Evolutionary conservation across 2,329 filamentous ascomycete genomes (phyloP).

Genomic region (Fusarium tuaranense): DNA sequence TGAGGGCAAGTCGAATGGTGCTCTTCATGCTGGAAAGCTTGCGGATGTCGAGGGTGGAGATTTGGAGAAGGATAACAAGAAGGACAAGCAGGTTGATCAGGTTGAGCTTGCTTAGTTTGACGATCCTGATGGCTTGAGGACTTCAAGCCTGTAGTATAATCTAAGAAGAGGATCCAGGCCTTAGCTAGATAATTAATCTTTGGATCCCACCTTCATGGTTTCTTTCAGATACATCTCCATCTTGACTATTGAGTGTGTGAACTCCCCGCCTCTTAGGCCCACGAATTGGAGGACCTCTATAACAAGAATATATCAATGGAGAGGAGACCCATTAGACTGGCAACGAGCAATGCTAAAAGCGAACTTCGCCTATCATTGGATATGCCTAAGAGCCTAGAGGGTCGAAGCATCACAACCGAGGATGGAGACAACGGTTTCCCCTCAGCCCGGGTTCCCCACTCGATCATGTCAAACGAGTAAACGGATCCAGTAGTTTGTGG

Average conservation of each 20-base stretch:
- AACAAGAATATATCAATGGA: no score
- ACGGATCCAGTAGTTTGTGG: not conserved
- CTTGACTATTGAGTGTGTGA: no score
- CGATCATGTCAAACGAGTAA: no score
- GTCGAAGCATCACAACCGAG: no score
- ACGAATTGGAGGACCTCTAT: no score
- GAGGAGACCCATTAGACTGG: no score
- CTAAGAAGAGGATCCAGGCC: not conserved
- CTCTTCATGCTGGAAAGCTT: constrained; percentile 11
- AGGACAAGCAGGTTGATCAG: constrained; percentile 30
- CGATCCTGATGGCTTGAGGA: not conserved
- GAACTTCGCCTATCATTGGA: no score
- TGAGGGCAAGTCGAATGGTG: constrained; percentile 32
- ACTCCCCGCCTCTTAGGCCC: no score
- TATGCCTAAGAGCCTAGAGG: no score
- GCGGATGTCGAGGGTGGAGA: constrained; percentile 20
- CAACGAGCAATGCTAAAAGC: no score
- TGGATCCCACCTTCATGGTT: not conserved
- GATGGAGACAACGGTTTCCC: no score
- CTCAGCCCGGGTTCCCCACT: no score
- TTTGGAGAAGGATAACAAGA: constrained; percentile 11
- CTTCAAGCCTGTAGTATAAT: not conserved
- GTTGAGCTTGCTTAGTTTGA: constrained; percentile 23
- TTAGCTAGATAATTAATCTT: not conserved
- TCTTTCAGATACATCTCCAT: not conserved